Evolutionary conservation across 2,329 filamentous ascomycete genomes (phyloP).

Genomic region (Emmonsiellopsis sp.): DNA sequence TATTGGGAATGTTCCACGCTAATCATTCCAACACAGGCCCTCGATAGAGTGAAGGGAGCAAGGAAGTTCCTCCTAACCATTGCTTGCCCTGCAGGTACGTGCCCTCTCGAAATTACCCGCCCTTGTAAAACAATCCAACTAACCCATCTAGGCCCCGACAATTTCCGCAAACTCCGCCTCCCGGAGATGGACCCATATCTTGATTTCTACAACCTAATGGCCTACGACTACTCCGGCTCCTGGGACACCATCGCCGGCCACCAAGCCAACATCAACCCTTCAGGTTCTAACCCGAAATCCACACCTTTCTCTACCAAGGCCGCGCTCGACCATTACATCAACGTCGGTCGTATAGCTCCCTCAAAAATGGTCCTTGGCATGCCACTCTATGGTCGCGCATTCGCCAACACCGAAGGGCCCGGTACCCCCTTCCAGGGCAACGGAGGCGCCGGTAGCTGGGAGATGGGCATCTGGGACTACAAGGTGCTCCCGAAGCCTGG

Average conservation of each 20-base stretch:
- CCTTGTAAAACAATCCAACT: background rate
- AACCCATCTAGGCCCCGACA: constrained; percentile 24
- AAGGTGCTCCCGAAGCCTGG: constrained; percentile 69
- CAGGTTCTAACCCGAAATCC: constrained; percentile 46
- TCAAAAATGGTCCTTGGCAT: constrained; percentile 82
- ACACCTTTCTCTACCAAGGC: constrained; percentile 71
- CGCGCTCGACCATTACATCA: constrained; percentile 63
- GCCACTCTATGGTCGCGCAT: constrained; percentile 89
- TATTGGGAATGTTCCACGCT: background rate
- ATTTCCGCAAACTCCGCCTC: constrained; percentile 36
- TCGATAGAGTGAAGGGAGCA: constrained; percentile 18
- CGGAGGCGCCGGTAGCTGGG: constrained; percentile 68
- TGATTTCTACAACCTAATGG: constrained; percentile 58
- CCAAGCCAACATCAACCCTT: constrained; percentile 68
- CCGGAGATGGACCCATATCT: constrained; percentile 38
- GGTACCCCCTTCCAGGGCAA: constrained; percentile 64
- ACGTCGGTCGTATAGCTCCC: constrained; percentile 49
- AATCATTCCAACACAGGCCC: background rate
- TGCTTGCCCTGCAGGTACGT: constrained; percentile 38
- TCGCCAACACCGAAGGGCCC: constrained; percentile 67
- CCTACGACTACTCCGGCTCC: constrained; percentile 75
- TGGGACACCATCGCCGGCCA: constrained; percentile 70
- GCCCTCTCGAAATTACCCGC: background rate
- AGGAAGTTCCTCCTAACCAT: constrained; percentile 41
- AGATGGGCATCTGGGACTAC: constrained; percentile 78